phyloP scores from a whole-genome alignment of 164 flowering plant genomes.

The Tinospora cordifolia region DNA sequence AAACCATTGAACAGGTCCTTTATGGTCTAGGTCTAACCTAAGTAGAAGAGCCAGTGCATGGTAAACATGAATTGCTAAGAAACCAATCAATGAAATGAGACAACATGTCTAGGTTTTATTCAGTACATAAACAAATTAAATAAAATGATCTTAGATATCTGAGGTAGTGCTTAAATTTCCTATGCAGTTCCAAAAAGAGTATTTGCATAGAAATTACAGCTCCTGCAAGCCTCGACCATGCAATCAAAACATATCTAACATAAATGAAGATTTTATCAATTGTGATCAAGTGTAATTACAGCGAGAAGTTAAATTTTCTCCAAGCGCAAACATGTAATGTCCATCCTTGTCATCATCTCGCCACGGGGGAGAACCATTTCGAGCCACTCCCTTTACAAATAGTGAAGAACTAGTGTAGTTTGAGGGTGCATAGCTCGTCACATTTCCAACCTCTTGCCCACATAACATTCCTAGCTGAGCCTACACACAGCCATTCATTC shows the following conservation, averaged over 20 bases:
- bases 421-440: slow-evolving; percentile 61
- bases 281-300: slow-evolving; percentile 78
- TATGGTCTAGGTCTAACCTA: too few species aligned
- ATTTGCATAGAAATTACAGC: not conserved
- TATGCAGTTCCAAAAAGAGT: not conserved
- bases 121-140: not conserved
- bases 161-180: too few species aligned
- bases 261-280: slow-evolving; percentile 15
- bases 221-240: not conserved
- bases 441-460: slow-evolving; percentile 82
- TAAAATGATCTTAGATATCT: not conserved
- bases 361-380: slow-evolving; percentile 94
- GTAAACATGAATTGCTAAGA: not conserved
- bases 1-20: not conserved
- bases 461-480: slow-evolving; percentile 81
- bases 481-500: slow-evolving; percentile 93
- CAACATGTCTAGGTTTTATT: not conserved
- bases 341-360: slow-evolving; percentile 99
- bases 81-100: not conserved
- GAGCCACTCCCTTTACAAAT: slow-evolving; percentile 56
- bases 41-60: not conserved
- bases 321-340: slow-evolving; percentile 93
- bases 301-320: slow-evolving; percentile 98
- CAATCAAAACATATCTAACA: not conserved
- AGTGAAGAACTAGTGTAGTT: slow-evolving; percentile 48